Percentiles rank a stretch among this genome's conserved stretches.
Evolutionary conservation across 352 stramenopile species (phyloP).

Genomic region (Plasmopara muralis): DNA sequence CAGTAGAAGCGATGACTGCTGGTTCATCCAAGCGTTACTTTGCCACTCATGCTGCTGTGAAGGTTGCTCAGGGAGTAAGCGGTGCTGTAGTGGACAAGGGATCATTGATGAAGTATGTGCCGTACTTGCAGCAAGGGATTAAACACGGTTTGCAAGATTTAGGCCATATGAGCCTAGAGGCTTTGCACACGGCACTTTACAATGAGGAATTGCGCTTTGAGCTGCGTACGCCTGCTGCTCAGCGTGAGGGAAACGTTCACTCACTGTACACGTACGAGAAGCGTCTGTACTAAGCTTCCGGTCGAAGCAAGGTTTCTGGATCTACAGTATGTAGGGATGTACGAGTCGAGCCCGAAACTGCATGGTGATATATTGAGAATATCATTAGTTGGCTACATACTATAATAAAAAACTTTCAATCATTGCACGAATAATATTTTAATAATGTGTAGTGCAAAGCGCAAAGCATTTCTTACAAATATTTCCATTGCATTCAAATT

Average conservation of each 20-base stretch:
- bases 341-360: constrained; percentile 30
- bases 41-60: constrained; percentile 87
- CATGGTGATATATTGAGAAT: constrained; percentile 29
- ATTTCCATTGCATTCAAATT: too few relatives aligned
- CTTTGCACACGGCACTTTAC: constrained; percentile 79
- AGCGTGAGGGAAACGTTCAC: constrained; percentile 98
- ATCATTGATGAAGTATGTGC: constrained; percentile 97
- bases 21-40: constrained; percentile 93
- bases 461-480: too few relatives aligned
- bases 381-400: too few relatives aligned
- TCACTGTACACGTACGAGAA: constrained; percentile 97
- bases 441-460: too few relatives aligned
- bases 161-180: constrained; percentile 87
- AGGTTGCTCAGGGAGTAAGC: constrained; percentile 99
- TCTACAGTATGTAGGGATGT: constrained; percentile 34
- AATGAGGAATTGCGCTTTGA: constrained; percentile 92
- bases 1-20: constrained; percentile 98
- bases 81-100: constrained; percentile 99
- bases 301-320: constrained; percentile 25
- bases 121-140: constrained; percentile 98
- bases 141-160: constrained; percentile 98
- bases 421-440: too few relatives aligned
- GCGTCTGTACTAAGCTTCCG: constrained; percentile 61
- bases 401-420: too few relatives aligned
- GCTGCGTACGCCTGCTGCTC: constrained; percentile 96